A percentile compares a stretch with the other conserved stretches of the same genome.
Conservation (phyloP, 2,329 filamentous ascomycete genomes). For the Aureobasidium musti region DNA sequence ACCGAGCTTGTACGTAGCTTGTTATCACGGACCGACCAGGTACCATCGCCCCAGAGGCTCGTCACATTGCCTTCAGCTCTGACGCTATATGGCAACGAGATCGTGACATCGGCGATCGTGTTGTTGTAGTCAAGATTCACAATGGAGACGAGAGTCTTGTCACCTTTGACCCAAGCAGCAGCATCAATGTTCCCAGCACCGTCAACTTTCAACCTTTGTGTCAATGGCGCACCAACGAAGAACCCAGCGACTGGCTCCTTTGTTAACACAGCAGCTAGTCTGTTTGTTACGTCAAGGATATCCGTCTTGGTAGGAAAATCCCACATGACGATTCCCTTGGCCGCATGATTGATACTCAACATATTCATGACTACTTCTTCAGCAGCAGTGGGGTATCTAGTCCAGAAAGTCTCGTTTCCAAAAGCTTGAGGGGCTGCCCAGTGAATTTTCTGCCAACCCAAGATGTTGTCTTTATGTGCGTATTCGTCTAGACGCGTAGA, state of each 20-base stretch:
- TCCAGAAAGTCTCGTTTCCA: conserved; percentile 52
- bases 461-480: conserved; percentile 45
- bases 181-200: conserved; percentile 44
- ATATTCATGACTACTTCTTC: conserved; percentile 53
- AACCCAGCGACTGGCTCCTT: conserved; percentile 39
- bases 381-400: conserved; percentile 46
- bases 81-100: conserved; percentile 32
- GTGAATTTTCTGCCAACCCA: conserved; percentile 47
- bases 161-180: conserved; percentile 45
- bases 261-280: conserved; percentile 47
- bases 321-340: conserved; percentile 54
- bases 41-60: conserved; percentile 33
- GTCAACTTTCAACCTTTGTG: conserved; percentile 33
- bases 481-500: conserved; percentile 48
- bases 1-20: background rate
- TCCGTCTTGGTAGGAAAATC: conserved; percentile 49
- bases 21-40: conserved; percentile 24
- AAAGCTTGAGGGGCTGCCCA: conserved; percentile 56
- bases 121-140: conserved; percentile 43
- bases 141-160: conserved; percentile 45
- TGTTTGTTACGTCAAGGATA: conserved; percentile 42
- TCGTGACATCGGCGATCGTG: conserved; percentile 29
- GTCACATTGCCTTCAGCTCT: background rate
- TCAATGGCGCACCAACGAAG: conserved; percentile 40
- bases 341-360: conserved; percentile 52